These are phyloP conservation scores for Sanghuangporus baumii DNA, from an alignment of 1,284 basidiomycete genomes.

Conservation along the genomic window DNA sequence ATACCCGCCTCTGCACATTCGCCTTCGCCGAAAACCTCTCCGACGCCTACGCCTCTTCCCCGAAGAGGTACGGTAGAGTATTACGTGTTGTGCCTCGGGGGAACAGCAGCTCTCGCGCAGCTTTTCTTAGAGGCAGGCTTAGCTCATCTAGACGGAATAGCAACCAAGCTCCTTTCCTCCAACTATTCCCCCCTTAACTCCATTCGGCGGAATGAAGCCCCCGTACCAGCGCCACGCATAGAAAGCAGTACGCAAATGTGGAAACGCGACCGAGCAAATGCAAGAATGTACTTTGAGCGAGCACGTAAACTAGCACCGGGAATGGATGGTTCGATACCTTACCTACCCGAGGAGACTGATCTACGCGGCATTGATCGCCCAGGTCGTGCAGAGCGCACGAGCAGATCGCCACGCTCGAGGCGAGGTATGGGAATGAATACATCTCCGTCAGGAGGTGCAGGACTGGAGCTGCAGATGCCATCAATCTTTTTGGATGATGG, in stretches of 20 bases:
- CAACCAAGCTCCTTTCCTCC: conserved; percentile 56
- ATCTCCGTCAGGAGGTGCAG: conserved; percentile 10
- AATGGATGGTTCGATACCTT: conserved; percentile 51
- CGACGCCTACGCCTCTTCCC: conserved; percentile 17
- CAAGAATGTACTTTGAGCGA: conserved; percentile 62
- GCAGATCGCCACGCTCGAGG: neutral
- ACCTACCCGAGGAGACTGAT: conserved; percentile 48
- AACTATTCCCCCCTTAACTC: conserved; percentile 71
- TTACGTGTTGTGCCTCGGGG: conserved; percentile 60
- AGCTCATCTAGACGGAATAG: conserved; percentile 69
- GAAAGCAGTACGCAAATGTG: conserved; percentile 59
- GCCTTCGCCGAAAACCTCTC: neutral
- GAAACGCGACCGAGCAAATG: conserved; percentile 63
- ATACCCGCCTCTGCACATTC: conserved; percentile 17
- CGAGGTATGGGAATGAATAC: conserved; percentile 4
- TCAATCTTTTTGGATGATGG: conserved; percentile 36
- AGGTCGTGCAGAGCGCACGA: neutral
- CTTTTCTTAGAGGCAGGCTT: conserved; percentile 72
- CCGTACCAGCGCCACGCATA: conserved; percentile 22
- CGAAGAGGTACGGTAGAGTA: conserved; percentile 50
- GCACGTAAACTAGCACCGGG: conserved; percentile 52
- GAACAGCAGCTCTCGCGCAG: conserved; percentile 54
- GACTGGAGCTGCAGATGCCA: conserved; percentile 24
- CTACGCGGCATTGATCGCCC: conserved; percentile 21
- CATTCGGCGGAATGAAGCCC: conserved; percentile 48